Evolutionary conservation across 2,329 filamentous ascomycete species (phyloP).

Genomic region (Fusarium agapanthi): DNA sequence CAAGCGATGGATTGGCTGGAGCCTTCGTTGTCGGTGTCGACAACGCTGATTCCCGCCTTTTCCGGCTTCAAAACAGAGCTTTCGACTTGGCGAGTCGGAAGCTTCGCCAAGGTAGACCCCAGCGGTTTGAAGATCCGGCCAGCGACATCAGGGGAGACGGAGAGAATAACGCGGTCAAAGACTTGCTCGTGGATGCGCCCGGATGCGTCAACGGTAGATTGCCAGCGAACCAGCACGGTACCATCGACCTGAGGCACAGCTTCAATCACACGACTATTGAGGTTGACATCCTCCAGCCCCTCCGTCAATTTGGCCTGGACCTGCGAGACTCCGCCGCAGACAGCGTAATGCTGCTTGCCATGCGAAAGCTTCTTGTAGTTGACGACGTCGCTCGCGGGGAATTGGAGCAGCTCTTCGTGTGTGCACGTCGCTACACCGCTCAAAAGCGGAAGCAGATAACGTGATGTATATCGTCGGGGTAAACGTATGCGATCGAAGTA

Average conservation of each 20-base stretch:
- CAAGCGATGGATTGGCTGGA: constrained; percentile 27
- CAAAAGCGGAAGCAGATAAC: constrained; percentile 64
- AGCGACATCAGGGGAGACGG: constrained; percentile 63
- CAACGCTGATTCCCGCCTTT: neutral
- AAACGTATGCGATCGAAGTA: constrained; percentile 62
- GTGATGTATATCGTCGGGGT: constrained; percentile 55
- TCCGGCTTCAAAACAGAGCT: constrained; percentile 52
- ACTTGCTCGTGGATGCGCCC: constrained; percentile 40
- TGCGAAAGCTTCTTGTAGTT: constrained; percentile 59
- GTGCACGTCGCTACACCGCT: constrained; percentile 64
- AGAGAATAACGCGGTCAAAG: constrained; percentile 63
- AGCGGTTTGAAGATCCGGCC: constrained; percentile 58
- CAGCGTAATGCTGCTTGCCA: constrained; percentile 59
- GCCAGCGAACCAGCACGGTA: constrained; percentile 49
- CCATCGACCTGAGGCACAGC: constrained; percentile 41
- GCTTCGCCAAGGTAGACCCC: constrained; percentile 46
- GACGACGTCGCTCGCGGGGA: constrained; percentile 62
- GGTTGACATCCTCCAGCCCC: constrained; percentile 51
- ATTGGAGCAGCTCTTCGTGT: constrained; percentile 58
- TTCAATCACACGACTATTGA: constrained; percentile 50
- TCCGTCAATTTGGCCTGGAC: constrained; percentile 57
- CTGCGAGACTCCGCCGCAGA: constrained; percentile 58
- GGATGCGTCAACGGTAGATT: constrained; percentile 21
- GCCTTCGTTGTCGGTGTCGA: constrained; percentile 10
- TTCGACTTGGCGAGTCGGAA: constrained; percentile 59